Evolutionary conservation across 192 early-diverging fungal species (phyloP).

Genomic region (Kickxella alabastrina): DNA sequence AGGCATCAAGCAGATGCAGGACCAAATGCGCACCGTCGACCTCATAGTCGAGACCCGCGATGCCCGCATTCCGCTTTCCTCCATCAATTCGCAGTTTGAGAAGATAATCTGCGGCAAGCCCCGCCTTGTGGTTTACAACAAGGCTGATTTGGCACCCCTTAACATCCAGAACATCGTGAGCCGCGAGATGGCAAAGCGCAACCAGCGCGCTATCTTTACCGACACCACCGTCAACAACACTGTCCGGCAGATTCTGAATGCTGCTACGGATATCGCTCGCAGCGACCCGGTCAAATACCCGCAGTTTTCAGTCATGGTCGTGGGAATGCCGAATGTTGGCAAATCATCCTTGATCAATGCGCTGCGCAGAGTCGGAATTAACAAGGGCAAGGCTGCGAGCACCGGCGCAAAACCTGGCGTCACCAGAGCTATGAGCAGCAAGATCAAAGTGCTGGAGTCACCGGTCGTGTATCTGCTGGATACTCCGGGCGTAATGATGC

Average conservation of each 20-base stretch:
- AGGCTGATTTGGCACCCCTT: conserved; percentile 78
- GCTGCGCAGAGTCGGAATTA: conserved; percentile 72
- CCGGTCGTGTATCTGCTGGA: conserved; percentile 92
- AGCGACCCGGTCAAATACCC: conserved; percentile 40
- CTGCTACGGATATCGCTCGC: conserved; percentile 55
- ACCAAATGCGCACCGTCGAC: conserved; percentile 69
- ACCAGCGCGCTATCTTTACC: conserved; percentile 63
- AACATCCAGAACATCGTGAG: conserved; percentile 27
- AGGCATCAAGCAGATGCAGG: conserved; percentile 69
- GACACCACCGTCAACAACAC: conserved; percentile 56
- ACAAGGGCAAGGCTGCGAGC: conserved; percentile 70
- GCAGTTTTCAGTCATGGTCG: conserved; percentile 65
- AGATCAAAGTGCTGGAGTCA: conserved; percentile 80
- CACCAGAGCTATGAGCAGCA: conserved; percentile 67
- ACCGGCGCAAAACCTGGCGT: conserved; percentile 88
- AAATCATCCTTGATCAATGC: conserved; percentile 92
- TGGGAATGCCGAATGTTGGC: conserved; percentile 96
- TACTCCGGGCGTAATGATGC: conserved; percentile 91
- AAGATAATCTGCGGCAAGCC: conserved; percentile 59
- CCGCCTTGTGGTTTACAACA: conserved; percentile 89
- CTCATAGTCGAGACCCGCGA: conserved; percentile 92
- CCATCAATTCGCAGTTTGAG: conserved; percentile 82
- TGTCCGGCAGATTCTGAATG: conserved; percentile 65
- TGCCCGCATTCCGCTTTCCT: conserved; percentile 88
- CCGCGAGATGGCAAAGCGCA: conserved; percentile 38